Evolutionary conservation across 2,329 filamentous ascomycete species (phyloP).

Genomic region (Cercospora zeae-maydis): DNA sequence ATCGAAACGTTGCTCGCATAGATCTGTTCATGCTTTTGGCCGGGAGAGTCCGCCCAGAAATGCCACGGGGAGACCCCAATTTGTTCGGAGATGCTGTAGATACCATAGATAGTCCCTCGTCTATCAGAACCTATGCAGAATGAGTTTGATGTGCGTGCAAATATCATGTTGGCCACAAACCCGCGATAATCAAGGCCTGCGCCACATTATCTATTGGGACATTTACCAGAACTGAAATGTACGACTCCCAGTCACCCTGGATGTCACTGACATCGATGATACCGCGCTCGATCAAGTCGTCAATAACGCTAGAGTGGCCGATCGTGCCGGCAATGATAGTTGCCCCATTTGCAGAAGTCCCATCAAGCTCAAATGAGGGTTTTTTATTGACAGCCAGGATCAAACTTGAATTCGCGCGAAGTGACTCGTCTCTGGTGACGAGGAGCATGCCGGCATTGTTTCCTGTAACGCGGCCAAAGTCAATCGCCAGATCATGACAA

Average conservation of each 20-base stretch:
- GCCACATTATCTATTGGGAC: constrained; percentile 36
- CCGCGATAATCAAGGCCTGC: not conserved
- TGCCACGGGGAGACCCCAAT: constrained; percentile 71
- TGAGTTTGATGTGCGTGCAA: not conserved
- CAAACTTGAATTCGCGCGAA: constrained; percentile 44
- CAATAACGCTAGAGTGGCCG: constrained; percentile 52
- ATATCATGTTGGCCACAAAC: not conserved
- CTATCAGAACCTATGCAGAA: constrained; percentile 45
- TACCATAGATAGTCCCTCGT: constrained; percentile 64
- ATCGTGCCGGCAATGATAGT: constrained; percentile 68
- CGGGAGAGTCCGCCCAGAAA: constrained; percentile 63
- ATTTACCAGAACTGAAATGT: constrained; percentile 55
- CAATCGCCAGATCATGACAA: constrained; percentile 62
- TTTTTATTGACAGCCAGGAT: constrained; percentile 44
- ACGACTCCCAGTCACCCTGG: constrained; percentile 66
- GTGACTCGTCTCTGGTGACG: constrained; percentile 53
- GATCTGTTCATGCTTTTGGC: constrained; percentile 51
- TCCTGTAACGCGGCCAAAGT: constrained; percentile 66
- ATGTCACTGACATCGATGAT: constrained; percentile 58
- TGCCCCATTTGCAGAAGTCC: constrained; percentile 26
- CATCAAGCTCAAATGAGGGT: constrained; percentile 36
- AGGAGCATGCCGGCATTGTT: not conserved
- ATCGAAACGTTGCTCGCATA: constrained; percentile 55
- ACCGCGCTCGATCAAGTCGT: constrained; percentile 52
- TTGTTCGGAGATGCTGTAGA: constrained; percentile 69